Evolutionary conservation across 495 filamentous ascomycete species (phyloP).

Genomic region (Tetracladium setigerum): DNA sequence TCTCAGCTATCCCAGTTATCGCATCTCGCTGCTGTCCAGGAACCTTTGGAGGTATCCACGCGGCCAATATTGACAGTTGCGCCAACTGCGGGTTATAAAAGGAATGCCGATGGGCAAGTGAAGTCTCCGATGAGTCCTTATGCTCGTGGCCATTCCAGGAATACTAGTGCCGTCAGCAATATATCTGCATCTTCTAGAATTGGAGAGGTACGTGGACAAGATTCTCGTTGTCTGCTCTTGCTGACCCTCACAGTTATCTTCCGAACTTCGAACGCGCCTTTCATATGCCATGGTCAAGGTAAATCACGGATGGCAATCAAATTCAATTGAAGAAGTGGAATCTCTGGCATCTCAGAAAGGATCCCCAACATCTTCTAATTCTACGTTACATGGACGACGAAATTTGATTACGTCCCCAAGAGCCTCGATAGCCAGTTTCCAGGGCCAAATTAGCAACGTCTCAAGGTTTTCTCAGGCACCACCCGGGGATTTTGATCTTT

Average conservation of each 20-base stretch:
- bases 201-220: conserved; percentile 53
- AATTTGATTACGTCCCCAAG: conserved; percentile 21
- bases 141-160: conserved; percentile 53
- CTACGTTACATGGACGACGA: conserved; percentile 41
- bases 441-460: conserved; percentile 13
- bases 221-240: background rate
- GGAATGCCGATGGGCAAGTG: conserved; percentile 57
- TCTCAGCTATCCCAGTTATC: conserved; percentile 45
- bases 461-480: conserved; percentile 16
- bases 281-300: conserved; percentile 89
- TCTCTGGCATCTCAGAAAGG: conserved; percentile 53
- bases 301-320: conserved; percentile 73
- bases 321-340: conserved; percentile 62
- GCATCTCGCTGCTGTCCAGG: conserved; percentile 42
- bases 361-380: conserved; percentile 48
- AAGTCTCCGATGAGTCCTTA: conserved; percentile 19
- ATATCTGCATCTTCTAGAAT: conserved; percentile 56
- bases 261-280: conserved; percentile 68
- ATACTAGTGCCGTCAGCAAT: conserved; percentile 47
- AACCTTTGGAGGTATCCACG: conserved; percentile 31
- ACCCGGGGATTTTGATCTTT: conserved; percentile 27
- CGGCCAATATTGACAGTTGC: conserved; percentile 10
- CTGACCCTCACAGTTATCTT: conserved; percentile 29
- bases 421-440: conserved; percentile 23
- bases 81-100: conserved; percentile 38